These are phyloP conservation scores for Gentiana macrophylla DNA, from an alignment of 257 asterid genomes.

Conservation along the genomic window DNA sequence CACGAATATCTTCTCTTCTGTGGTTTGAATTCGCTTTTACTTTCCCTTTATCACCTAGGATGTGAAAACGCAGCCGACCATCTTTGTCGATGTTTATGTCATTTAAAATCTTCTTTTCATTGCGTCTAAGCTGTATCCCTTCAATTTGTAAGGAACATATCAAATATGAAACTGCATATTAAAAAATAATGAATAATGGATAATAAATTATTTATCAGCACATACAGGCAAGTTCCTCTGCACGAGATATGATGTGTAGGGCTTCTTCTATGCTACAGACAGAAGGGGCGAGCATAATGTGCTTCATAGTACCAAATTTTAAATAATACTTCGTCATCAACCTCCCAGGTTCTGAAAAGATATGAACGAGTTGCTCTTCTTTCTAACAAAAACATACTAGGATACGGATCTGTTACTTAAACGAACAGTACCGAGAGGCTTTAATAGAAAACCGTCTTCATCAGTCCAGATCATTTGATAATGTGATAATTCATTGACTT, in stretches of 20 bases:
- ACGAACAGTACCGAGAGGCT: conserved; percentile 62
- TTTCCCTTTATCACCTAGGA: conserved; percentile 77
- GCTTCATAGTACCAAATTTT: conserved; percentile 94
- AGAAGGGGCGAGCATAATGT: conserved; percentile 68
- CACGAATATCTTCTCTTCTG: conserved; percentile 92
- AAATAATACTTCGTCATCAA: conserved; percentile 97
- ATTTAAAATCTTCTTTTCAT: conserved; percentile 82
- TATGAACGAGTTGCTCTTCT: conserved; percentile 7
- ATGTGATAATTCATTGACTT: conserved; percentile 69
- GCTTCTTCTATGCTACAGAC: conserved; percentile 68
- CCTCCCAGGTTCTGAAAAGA: conserved; percentile 74
- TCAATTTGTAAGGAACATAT: conserved; percentile 24
- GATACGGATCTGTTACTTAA: conserved; percentile 5
- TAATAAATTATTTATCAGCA: conserved; percentile 11
- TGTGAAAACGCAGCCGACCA: conserved; percentile 84
- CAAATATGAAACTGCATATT: conserved; percentile 6
- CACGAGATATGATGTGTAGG: conserved; percentile 64
- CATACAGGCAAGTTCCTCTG: conserved; percentile 87
- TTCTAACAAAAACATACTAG: conserved; percentile 2
- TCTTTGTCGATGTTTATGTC: conserved; percentile 82
- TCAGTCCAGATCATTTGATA: conserved; percentile 94
- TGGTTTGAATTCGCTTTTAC: conserved; percentile 76
- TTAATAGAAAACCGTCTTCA: conserved; percentile 85
- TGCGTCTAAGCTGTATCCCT: conserved; percentile 99
- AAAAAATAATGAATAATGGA: conserved; percentile 11